Percentiles rank a stretch among this genome's conserved stretches.
These are phyloP conservation scores for Spathaspora hagerdaliae DNA, from an alignment of 805 yeast genomes.

Conservation along the genomic window DNA sequence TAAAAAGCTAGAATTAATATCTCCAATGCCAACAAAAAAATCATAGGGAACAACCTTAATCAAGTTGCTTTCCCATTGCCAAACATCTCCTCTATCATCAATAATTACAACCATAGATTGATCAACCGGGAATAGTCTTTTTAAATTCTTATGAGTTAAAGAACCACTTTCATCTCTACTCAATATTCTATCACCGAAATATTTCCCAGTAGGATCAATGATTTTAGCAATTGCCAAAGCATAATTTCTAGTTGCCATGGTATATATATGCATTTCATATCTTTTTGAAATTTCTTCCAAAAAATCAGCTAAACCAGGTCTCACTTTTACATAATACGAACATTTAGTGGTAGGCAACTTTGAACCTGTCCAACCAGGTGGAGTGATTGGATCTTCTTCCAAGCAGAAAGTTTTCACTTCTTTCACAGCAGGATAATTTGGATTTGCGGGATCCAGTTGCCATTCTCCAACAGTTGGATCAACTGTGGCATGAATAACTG, in stretches of 20 bases:
- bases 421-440: slow-evolving; percentile 78
- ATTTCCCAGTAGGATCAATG: slow-evolving; percentile 83
- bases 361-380: slow-evolving; percentile 59
- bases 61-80: slow-evolving; percentile 94
- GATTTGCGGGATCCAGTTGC: slow-evolving; percentile 82
- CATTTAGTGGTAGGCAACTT: slow-evolving; percentile 57
- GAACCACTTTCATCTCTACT: slow-evolving; percentile 95
- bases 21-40: slow-evolving; percentile 96
- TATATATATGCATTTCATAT: slow-evolving; percentile 91
- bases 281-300: slow-evolving; percentile 56
- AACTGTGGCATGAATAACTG: slow-evolving; percentile 95
- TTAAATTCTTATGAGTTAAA: slow-evolving; percentile 80
- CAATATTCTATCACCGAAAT: slow-evolving; percentile 86
- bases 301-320: slow-evolving; percentile 83
- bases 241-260: slow-evolving; percentile 96
- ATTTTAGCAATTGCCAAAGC: slow-evolving; percentile 86
- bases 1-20: slow-evolving; percentile 86
- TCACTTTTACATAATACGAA: slow-evolving; percentile 87
- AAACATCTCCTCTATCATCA: slow-evolving; percentile 97
- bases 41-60: slow-evolving; percentile 93
- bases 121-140: slow-evolving; percentile 89
- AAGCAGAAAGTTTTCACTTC: slow-evolving; percentile 76
- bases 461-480: slow-evolving; percentile 97
- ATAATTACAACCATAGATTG: slow-evolving; percentile 95
- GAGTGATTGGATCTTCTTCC: slow-evolving; percentile 66